Evolutionary conservation across 2,329 filamentous ascomycete genomes (phyloP).

Genomic region (Coniochaeta sp.): DNA sequence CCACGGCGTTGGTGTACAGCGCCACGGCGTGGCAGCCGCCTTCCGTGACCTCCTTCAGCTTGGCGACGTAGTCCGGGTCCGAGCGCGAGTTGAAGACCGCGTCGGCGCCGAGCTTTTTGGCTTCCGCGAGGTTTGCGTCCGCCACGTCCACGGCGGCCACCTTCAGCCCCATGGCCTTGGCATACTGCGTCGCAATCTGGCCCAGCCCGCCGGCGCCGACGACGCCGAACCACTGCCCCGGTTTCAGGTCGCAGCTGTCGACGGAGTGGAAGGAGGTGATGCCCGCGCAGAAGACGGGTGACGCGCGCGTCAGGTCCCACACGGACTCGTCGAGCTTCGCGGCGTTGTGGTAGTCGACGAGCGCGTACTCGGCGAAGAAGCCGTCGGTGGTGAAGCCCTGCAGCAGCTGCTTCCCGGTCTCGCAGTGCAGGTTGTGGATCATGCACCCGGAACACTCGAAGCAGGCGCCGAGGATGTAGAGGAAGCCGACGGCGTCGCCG

Average conservation of each 20-base stretch:
- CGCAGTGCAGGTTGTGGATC: conserved; percentile 33
- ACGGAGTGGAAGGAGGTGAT: conserved; percentile 36
- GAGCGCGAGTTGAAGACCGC: conserved; percentile 33
- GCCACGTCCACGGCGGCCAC: conserved; percentile 29
- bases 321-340: conserved; percentile 28
- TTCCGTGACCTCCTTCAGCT: conserved; percentile 31
- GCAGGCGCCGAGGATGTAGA: conserved; percentile 36
- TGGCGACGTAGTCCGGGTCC: conserved; percentile 25
- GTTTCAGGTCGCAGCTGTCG: conserved; percentile 25
- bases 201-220: conserved; percentile 15
- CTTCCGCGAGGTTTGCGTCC: conserved; percentile 30
- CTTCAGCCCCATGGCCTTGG: conserved; percentile 15
- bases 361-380: conserved; percentile 38
- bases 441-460: conserved; percentile 38
- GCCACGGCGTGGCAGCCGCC: conserved; percentile 32
- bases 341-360: conserved; percentile 36
- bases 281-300: conserved; percentile 42
- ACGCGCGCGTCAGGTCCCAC: conserved; percentile 23
- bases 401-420: conserved; percentile 27
- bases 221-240: conserved; percentile 28
- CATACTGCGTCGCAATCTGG: conserved; percentile 18
- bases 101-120: conserved; percentile 30
- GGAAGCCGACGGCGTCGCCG: conserved; percentile 36
- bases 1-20: conserved; percentile 29
- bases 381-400: conserved; percentile 35